Percentiles rank a stretch among this genome's conserved stretches.
phyloP scores from a whole-genome alignment of 169 alveolate species.

The Hepatocystis sp. region DNA sequence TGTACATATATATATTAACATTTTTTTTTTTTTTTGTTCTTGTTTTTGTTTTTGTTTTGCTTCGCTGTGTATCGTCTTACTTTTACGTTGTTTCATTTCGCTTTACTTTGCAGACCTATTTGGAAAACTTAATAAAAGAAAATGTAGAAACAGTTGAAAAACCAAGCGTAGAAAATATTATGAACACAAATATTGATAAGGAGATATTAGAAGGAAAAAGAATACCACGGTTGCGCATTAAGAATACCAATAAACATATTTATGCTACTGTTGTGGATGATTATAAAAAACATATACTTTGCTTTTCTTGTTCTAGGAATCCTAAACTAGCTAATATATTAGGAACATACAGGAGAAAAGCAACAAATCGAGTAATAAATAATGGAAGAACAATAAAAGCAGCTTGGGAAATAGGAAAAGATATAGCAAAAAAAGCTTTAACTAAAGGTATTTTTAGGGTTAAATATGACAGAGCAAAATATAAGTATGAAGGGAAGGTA shows the following conservation, averaged over 20 bases:
- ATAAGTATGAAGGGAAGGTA: conserved; percentile 82
- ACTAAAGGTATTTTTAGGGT: conserved; percentile 82
- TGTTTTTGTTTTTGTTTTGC: too few species aligned
- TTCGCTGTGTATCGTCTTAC: not conserved
- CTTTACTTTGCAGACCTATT: conserved; percentile 36
- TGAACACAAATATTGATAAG: conserved; percentile 48
- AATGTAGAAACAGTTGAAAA: conserved; percentile 66
- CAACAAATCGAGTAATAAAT: conserved; percentile 77
- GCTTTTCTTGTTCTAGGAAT: conserved; percentile 79
- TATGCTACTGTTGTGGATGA: conserved; percentile 84
- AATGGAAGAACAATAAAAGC: conserved; percentile 82
- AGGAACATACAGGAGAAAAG: conserved; percentile 81
- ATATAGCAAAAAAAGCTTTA: conserved; percentile 80
- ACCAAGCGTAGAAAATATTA: conserved; percentile 44
- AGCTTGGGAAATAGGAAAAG: conserved; percentile 85
- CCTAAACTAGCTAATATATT: conserved; percentile 68
- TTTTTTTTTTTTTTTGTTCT: too few species aligned
- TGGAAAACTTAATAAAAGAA: conserved; percentile 76
- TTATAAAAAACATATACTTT: conserved; percentile 73
- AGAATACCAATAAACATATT: conserved; percentile 80
- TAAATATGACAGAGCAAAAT: conserved; percentile 81
- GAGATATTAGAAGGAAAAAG: conserved; percentile 82
- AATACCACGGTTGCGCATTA: conserved; percentile 78
- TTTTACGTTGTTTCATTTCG: not conserved
- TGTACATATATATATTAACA: not conserved